Percentiles rank a stretch among this genome's conserved stretches.
These are phyloP conservation scores for Lumnitzera littorea DNA, from an alignment of 345 rosid genomes.

Conservation along the genomic window DNA sequence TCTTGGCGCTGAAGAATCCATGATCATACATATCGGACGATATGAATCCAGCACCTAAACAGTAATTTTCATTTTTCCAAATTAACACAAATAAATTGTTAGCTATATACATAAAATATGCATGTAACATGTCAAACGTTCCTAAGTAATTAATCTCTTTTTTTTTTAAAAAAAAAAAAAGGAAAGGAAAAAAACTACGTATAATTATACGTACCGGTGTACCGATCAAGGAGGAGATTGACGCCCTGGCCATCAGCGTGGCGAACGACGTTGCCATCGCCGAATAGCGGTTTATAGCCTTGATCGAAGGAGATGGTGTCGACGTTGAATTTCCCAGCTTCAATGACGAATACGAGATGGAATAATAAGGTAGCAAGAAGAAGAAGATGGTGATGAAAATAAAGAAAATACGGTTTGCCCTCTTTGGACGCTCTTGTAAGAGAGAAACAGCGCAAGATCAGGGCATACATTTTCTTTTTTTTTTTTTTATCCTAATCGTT, in stretches of 20 bases:
- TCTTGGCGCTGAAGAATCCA: conserved; percentile 87
- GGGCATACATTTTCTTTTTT: conserved; percentile 1
- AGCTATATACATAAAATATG: background rate
- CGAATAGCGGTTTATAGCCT: conserved; percentile 75
- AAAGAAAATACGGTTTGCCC: background rate
- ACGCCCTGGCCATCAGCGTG: conserved; percentile 64
- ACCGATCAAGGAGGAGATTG: conserved; percentile 84
- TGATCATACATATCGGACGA: conserved; percentile 81
- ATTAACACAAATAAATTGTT: background rate
- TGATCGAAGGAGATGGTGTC: conserved; percentile 66
- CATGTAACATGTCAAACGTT: too few relatives aligned
- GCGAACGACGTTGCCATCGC: conserved; percentile 71
- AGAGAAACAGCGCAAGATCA: background rate
- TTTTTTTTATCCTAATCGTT: background rate
- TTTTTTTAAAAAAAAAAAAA: too few relatives aligned
- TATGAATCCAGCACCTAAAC: conserved; percentile 79
- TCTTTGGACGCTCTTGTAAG: background rate
- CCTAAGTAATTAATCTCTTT: too few relatives aligned
- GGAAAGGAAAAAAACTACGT: too few relatives aligned
- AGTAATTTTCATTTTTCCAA: background rate
- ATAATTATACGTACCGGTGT: conserved; percentile 39
- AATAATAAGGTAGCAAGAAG: conserved; percentile 2
- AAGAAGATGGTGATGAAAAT: conserved; percentile 5
- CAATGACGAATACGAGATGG: background rate
- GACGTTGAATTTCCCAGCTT: conserved; percentile 29